Base-by-base conservation (phyloP, 2,329 filamentous ascomycete genomes). In the Botrytis sinoallii region DNA sequence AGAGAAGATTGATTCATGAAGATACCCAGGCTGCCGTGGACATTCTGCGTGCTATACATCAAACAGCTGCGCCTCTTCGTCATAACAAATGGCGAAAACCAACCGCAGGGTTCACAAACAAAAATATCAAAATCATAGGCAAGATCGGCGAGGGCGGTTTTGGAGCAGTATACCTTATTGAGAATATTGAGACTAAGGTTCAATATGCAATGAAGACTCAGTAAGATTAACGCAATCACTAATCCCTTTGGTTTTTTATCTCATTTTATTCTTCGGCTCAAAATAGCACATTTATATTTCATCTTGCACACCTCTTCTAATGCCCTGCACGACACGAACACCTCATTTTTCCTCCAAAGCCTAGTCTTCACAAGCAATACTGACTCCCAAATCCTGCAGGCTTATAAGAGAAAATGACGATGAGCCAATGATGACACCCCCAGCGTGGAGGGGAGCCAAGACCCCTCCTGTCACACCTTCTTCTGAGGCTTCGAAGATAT, bases 191-290 rank as follows among this genome's bases (percentile, higher is more conserved):
- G 20, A 66, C 64, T 14, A 48, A 48, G 42, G 3, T 10, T 66
- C 64, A 25, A 14, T 66, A 66, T 66, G 64, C 64, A 48, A 48
- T 66, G 64, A 66, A 66, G 44, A 25, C 22, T 38, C 64, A 66
- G 60, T 61, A 61, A 40, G 59, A 35, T 18, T 61, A 40, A 38
- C 6, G 20, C 1, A 22, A 40, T 61, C 12, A 61, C 35, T 40
- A 40, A n/a, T 2, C 22, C 22, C 10, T 61, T n/a, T 40, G 22
- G 14, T 61, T 8, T 8, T n/a, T 40, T 14, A 14, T 35, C 12
- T 40, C 22, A 12, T 40, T 61, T 5, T 8, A 25, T n/a, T 61
- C 20, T 22, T 35, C 59, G 20, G 40, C 40, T n/a, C 22, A 3
- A 40, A 61, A 8, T 18, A 32, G 7, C 29, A 35, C 8, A 22